Base-by-base conservation (phyloP, 1,284 basidiomycete genomes). In the Ceratobasidium papillatum region DNA sequence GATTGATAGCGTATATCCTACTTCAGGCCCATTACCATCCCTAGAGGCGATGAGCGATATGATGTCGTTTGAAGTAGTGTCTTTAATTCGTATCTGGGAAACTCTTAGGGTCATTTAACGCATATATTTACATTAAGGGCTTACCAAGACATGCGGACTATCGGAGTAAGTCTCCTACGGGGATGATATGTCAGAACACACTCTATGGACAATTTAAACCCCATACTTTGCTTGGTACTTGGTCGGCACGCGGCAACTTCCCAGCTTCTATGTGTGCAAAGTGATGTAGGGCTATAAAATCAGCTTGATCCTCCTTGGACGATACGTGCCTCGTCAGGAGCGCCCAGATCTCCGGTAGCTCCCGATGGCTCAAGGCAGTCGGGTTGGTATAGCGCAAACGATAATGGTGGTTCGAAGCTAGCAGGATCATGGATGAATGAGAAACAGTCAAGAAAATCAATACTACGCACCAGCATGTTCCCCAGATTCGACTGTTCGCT, bases 261-360 rank as follows among this genome's bases (percentile, higher is more conserved):
- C 56, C 47, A n/a, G 65, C 54, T 22, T 68, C 74, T 41, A 78
- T 77, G 22, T 81, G 79, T 62, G 84, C 82, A 69, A 82, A 82
- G 1, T 84, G 88, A 63, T 90, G 88, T 19, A 97, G 79, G 0
- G 94, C 88, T 47, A 95, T 91, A 79, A 90, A 96, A 76, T 94
- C 81, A 7, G 36, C 89, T 0, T 87, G 81, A 0, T 83, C 85
- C 52, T 86, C 83, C 30, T 88, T 91, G 76, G 90, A 85, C 0
- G 81, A 80, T 3, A 92, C 81, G 81, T 98, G 96, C 38, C 94
- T 89, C 0, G 90, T 92, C 1, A 98, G 85, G 0, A 96, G 86
- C 0, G 96, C 79, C 93, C 93, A 96, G 1, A 98, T 80, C 43
- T 90, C 84, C 8, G 30, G 64, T n/a, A 49, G 64, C 17, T 54